phyloP scores from a whole-genome alignment of 2,329 filamentous ascomycete genomes.

The Plenodomus biglobosus region DNA sequence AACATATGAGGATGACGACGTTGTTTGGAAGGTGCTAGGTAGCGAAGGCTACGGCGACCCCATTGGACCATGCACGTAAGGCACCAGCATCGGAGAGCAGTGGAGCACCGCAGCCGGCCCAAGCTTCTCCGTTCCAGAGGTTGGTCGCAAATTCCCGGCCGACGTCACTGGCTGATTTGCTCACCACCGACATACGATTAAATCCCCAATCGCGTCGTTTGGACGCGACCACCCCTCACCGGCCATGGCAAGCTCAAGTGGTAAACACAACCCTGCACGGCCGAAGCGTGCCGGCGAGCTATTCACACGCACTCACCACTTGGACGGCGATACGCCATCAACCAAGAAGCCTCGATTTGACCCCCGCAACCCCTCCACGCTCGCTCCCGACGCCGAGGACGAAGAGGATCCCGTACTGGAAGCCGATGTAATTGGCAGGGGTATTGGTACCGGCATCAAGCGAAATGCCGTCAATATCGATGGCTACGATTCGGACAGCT shows the following conservation, averaged over 20 bases:
- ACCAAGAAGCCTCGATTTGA: conserved; percentile 89
- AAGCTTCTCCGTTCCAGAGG: conserved; percentile 23
- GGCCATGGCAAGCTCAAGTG: conserved; percentile 34
- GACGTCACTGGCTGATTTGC: conserved; percentile 16
- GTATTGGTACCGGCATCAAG: conserved; percentile 71
- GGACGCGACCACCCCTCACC: background rate
- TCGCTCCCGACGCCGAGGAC: conserved; percentile 78
- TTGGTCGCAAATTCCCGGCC: conserved; percentile 8
- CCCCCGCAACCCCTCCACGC: conserved; percentile 86
- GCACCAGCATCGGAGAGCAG: conserved; percentile 5
- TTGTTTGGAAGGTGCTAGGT: conserved; percentile 6
- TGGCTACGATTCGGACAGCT: conserved; percentile 91
- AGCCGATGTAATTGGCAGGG: conserved; percentile 84
- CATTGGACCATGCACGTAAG: conserved; percentile 17
- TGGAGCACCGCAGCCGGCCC: conserved; percentile 14
- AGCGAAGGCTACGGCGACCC: conserved; percentile 1
- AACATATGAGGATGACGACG: background rate
- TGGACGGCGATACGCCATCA: conserved; percentile 55
- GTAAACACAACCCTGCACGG: conserved; percentile 59
- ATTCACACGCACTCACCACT: conserved; percentile 73
- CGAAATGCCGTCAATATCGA: conserved; percentile 95
- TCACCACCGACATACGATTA: background rate
- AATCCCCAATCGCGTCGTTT: background rate
- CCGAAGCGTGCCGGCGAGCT: conserved; percentile 83
- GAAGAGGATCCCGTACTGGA: conserved; percentile 78